Conservation (phyloP, 2,329 filamentous ascomycete species). For the Exutisphaerella laricina region DNA sequence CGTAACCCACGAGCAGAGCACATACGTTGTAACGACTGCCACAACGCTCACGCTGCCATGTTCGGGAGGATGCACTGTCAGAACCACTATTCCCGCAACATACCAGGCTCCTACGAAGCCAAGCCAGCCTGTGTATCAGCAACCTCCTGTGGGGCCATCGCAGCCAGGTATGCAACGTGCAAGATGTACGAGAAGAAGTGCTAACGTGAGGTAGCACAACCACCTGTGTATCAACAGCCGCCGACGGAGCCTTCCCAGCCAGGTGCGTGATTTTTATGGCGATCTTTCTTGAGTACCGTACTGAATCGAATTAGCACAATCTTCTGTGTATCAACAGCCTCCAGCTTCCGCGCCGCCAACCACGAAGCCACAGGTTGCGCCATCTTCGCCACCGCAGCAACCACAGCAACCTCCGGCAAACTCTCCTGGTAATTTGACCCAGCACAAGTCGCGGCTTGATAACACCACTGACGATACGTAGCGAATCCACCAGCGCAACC, state of each 20-base stretch:
- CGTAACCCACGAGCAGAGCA: background rate
- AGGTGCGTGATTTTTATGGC: no score
- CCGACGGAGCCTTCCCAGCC: background rate
- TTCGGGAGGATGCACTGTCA: no score
- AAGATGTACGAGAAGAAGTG: background rate
- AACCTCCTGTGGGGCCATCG: no score
- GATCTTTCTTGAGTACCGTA: no score
- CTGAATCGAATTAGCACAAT: no score
- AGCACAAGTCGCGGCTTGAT: no score
- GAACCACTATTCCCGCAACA: background rate
- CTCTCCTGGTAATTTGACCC: background rate
- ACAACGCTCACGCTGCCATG: background rate
- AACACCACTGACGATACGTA: no score
- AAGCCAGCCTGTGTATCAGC: slow-evolving; percentile 1
- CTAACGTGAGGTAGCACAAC: background rate
- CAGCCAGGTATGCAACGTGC: background rate
- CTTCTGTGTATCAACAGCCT: background rate
- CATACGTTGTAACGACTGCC: background rate
- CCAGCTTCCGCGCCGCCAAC: background rate
- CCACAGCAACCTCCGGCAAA: background rate
- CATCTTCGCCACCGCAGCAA: background rate
- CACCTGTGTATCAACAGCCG: background rate
- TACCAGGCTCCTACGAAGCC: background rate
- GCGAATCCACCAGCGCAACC: no score
- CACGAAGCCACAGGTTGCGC: background rate